Base-by-base conservation (phyloP, 768 basidiomycete genomes). In the Lentinus tigrinus region DNA sequence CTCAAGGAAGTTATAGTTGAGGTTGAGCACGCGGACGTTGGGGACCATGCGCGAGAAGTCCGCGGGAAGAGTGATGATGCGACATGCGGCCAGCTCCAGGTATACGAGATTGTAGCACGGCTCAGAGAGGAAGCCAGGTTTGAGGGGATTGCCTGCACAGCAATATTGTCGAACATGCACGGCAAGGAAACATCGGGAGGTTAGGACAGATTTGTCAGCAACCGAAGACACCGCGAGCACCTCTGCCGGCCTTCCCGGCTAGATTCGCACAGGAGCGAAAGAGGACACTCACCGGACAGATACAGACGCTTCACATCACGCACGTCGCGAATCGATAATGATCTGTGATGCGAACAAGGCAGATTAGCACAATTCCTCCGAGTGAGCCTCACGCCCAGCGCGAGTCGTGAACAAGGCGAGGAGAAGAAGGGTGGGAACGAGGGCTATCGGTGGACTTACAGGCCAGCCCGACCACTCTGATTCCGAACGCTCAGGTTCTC, bases 1-100 rank as follows among this genome's bases (percentile, higher is more conserved):
- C 65, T 94, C 85, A 71, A 98, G 70, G 73, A 95, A 98, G 73
- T 98, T 98, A 79, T 97, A 96, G 79, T 98, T 96, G 63, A 98
- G 83, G 78, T 98, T 98, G 74, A 98, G 77, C 58, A 87, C 87
- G 54, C 94, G 86, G 67, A 98, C 74, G 72, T 95, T 97, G 31
- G 97, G 96, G 47, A 87, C 76, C 54, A 90, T 73, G 46, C 68
- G 69, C 52, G 81, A 80, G 64, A 97, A 76, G 40, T 83, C 80
- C 63, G 72, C 66, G n/a, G 95, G 95, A 48, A 97, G 83, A 53
- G 65, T 65, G 36, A 84, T 87, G 61, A 98, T 76, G 60, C 90
- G 83, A 71, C 97, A 98, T 26, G 81, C 90, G 17, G 95, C 95
- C 46, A 91, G 78, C 75, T 99, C 97, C 70, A 98, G 78, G 78